Evolutionary conservation across 2,329 filamentous ascomycete species (phyloP).

Genomic region (Apiospora koreana): DNA sequence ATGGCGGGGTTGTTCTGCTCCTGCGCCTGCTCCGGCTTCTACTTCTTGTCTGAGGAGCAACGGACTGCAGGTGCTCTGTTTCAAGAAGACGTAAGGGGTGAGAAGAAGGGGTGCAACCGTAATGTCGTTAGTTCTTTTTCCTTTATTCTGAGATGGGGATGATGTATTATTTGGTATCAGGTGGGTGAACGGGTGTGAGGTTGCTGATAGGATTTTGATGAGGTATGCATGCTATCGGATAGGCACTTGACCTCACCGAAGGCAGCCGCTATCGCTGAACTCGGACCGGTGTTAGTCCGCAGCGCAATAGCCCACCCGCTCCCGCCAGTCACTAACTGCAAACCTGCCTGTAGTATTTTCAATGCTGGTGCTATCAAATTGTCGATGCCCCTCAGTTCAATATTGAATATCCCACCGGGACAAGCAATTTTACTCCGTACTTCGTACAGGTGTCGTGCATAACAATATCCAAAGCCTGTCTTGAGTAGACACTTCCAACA

Average conservation of each 20-base stretch:
- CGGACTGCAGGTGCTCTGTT: not conserved
- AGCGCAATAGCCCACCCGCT: not conserved
- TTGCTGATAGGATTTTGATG: too few relatives aligned
- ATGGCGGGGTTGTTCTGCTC: constrained; percentile 27
- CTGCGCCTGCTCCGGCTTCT: constrained; percentile 15
- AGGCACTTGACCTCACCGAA: not conserved
- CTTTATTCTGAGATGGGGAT: not conserved
- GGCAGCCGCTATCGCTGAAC: not conserved
- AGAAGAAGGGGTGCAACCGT: not conserved
- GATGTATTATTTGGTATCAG: not conserved
- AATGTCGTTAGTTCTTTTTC: not conserved
- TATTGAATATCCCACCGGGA: not conserved
- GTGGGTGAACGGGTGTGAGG: not conserved
- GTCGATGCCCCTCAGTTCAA: too few relatives aligned
- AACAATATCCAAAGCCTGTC: too few relatives aligned
- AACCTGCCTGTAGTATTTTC: too few relatives aligned
- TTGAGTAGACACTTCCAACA: too few relatives aligned
- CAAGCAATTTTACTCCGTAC: too few relatives aligned
- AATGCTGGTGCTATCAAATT: too few relatives aligned
- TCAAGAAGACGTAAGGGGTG: not conserved
- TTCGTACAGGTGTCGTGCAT: too few relatives aligned
- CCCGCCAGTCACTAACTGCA: too few relatives aligned
- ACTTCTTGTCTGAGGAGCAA: constrained; percentile 6
- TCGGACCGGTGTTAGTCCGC: constrained; percentile 2
- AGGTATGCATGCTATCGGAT: not conserved